Conservation (phyloP, 2,329 filamentous ascomycete species). For the Talaromyces sp. region DNA sequence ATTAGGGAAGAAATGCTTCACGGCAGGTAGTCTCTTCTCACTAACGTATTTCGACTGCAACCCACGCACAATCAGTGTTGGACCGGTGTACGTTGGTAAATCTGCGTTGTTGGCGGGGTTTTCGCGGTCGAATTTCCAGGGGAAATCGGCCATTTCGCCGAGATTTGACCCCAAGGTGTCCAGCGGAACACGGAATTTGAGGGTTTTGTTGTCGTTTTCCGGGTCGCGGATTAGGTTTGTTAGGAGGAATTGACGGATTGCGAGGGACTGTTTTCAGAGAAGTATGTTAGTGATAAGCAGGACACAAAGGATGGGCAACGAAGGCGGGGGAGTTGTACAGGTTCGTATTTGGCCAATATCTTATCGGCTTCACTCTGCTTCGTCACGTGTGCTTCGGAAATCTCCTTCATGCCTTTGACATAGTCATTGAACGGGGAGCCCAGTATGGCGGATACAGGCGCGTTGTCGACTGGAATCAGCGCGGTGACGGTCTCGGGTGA, state of each 20-base stretch:
- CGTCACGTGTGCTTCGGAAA: slow-evolving; percentile 67
- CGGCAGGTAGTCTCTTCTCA: slow-evolving; percentile 40
- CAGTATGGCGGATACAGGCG: slow-evolving; percentile 76
- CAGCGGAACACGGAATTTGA: slow-evolving; percentile 79
- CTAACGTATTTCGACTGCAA: slow-evolving; percentile 43
- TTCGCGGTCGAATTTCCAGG: slow-evolving; percentile 65
- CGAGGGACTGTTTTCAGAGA: slow-evolving; percentile 54
- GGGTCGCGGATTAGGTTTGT: slow-evolving; percentile 72
- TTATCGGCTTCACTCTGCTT: slow-evolving; percentile 75
- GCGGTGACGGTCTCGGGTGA: slow-evolving; percentile 66
- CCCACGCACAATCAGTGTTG: slow-evolving; percentile 69
- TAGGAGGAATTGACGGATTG: slow-evolving; percentile 86
- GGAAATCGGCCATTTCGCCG: slow-evolving; percentile 81
- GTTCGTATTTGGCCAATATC: slow-evolving; percentile 73
- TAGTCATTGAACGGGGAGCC: slow-evolving; percentile 75
- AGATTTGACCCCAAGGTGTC: slow-evolving; percentile 66
- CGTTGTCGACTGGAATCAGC: slow-evolving; percentile 86
- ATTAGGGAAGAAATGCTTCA: slow-evolving; percentile 44
- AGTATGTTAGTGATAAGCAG: slow-evolving; percentile 8
- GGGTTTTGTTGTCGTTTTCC: slow-evolving; percentile 50
- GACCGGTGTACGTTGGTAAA: slow-evolving; percentile 63
- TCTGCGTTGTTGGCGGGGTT: slow-evolving; percentile 43
- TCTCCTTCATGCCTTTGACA: slow-evolving; percentile 76
- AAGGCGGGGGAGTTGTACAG: slow-evolving; percentile 42
- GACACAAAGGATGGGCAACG: no score